These are phyloP conservation scores for Plasmopara viticola DNA, from an alignment of 352 stramenopile genomes.

Conservation along the genomic window DNA sequence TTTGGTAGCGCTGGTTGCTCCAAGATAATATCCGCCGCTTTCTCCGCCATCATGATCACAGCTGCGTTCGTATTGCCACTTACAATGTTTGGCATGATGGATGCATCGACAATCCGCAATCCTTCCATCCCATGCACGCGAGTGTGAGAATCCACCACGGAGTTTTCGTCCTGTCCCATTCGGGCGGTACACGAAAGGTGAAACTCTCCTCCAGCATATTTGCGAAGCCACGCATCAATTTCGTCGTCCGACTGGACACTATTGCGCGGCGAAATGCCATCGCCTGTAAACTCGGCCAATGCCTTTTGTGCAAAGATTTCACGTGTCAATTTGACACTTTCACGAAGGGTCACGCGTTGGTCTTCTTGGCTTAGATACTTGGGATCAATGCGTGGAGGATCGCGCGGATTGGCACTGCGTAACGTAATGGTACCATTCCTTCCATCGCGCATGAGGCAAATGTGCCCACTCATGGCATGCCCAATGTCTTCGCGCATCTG, in stretches of 20 bases:
- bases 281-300: conserved; percentile 71
- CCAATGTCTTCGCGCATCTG: conserved; percentile 27
- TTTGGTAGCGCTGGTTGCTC: conserved; percentile 53
- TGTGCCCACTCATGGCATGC: conserved; percentile 79
- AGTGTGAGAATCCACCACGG: conserved; percentile 82
- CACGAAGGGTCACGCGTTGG: conserved; percentile 58
- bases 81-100: conserved; percentile 90
- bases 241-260: conserved; percentile 47
- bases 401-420: conserved; percentile 54
- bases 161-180: conserved; percentile 67
- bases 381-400: conserved; percentile 69
- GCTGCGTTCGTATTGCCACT: conserved; percentile 92
- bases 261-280: conserved; percentile 53
- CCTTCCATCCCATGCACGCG: conserved; percentile 80
- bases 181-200: conserved; percentile 83
- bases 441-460: conserved; percentile 75
- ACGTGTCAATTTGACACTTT: conserved; percentile 61
- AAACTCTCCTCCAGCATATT: conserved; percentile 73
- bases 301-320: conserved; percentile 81
- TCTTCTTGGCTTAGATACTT: conserved; percentile 77
- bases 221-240: conserved; percentile 76
- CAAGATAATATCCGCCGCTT: conserved; percentile 87
- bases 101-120: conserved; percentile 88
- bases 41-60: conserved; percentile 90
- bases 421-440: conserved; percentile 71